A percentile compares a stretch with the other conserved stretches of the same genome.
Evolutionary conservation across 1,139 yeast genomes (phyloP).

Genomic region (Zygoascus hellenicus): DNA sequence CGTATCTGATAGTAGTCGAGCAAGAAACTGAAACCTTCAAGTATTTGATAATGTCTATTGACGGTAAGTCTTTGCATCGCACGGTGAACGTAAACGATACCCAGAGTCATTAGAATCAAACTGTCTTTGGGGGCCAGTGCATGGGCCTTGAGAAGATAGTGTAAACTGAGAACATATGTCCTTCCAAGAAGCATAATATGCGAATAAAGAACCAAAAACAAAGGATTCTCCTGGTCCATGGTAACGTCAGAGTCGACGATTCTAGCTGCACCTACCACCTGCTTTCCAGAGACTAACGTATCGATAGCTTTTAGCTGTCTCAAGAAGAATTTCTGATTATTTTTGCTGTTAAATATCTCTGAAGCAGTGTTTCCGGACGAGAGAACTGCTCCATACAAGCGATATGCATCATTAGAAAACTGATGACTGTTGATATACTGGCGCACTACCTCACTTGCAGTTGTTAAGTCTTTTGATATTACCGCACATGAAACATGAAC

Average conservation of each 20-base stretch:
- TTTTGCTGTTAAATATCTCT: conserved; percentile 63
- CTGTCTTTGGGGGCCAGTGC: conserved; percentile 58
- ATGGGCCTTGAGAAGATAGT: conserved; percentile 49
- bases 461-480: conserved; percentile 47
- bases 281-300: conserved; percentile 47
- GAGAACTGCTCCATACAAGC: conserved; percentile 62
- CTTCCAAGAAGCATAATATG: conserved; percentile 75
- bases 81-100: conserved; percentile 80
- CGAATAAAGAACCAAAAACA: conserved; percentile 71
- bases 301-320: conserved; percentile 89
- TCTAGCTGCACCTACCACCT: conserved; percentile 74
- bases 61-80: conserved; percentile 86
- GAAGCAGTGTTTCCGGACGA: conserved; percentile 56
- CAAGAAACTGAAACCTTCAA: conserved; percentile 79
- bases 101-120: conserved; percentile 65
- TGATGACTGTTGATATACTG: conserved; percentile 61
- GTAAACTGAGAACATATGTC: conserved; percentile 74
- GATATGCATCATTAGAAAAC: conserved; percentile 64
- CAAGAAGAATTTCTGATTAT: conserved; percentile 82
- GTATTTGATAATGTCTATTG: conserved; percentile 77
- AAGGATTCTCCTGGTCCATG: conserved; percentile 50
- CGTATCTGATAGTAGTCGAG: conserved; percentile 59
- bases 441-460: conserved; percentile 54
- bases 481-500: conserved; percentile 63
- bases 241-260: conserved; percentile 45